Base-by-base conservation (phyloP, 2,329 filamentous ascomycete species). In the Fusarium stilboides region DNA sequence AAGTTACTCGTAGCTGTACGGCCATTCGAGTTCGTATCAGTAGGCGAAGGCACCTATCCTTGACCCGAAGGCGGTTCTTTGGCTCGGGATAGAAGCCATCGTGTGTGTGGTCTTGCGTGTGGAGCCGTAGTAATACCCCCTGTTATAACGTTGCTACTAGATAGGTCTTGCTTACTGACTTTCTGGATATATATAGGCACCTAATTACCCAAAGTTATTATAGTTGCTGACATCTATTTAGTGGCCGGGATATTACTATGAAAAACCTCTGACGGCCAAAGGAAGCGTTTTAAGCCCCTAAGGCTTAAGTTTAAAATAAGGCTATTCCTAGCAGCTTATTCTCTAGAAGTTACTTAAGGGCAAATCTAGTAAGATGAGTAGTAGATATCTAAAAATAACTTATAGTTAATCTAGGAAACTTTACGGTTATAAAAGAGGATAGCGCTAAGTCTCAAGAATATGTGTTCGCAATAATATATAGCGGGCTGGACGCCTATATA, bases 201-300 rank as follows among this genome's bases (percentile, higher is more conserved):
- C 13, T 44, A 44, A 9, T 40, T 51, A 28, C 51, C 53, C 5
- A 56, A 8, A 17, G 53, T 56, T 15, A 44, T 56, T 5, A 56
- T 44, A 10, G 53, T 56, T 15, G 53, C 53, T 1, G 53, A 56
- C 53, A 39, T 39, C 53, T 44, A 56, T n/a, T 56, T 56, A 8
- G 53, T 56, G 2, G 53, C 44, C 6, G 53, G 33, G 3, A 56
- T 33, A 5, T 56, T 33, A 15, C 37, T 8, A 6, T 33, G 37
- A 19, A 56, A 56, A 15, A 51, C 34, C 26, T 40, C 24, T 44
- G 53, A 22, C 44, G 53, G 12, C 53, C 53, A 15, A 56, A 56
- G 1, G 44, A 51, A 14, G 53, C 14, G 9, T 56, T 24, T 22
- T 56, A n/a, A n/a, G n/a, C n/a, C n/a, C n/a, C n/a, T n/a, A n/a